Evolutionary conservation across 1,284 basidiomycete genomes (phyloP), one percentile per base, ranked within the genome.

Genomic region (Moniliella sp.): DNA sequence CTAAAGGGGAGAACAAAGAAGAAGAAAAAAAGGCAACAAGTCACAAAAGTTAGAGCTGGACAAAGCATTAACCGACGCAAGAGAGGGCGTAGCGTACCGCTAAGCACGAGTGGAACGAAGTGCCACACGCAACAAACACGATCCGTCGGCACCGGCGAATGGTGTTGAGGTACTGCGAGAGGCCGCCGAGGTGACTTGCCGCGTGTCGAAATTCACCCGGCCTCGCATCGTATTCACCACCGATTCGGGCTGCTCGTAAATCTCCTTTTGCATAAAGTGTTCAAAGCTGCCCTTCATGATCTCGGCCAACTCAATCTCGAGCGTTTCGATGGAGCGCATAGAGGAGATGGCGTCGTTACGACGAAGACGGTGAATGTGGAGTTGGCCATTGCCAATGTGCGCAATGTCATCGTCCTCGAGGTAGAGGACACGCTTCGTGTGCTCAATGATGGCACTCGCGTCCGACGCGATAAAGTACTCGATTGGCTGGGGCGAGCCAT

Each of bases 221-320:
- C 91, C 91, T 73, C 91, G 81, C 91, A 99, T 99, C 33, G 91
- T 99, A 72, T 99, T 99, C 65, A 97, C 83, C 47, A 97, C 91
- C 29, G 84, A 93, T 61, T 99, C 91, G 40, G 88, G 91, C 66
- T 99, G 91, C 63, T 99, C 91, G 70, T 91, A 97, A 58, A 97
- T 97, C 65, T 99, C 91, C 69, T 99, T 97, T 65, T 97, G 88
- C 91, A 99, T 97, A 65, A 99, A 99, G 65, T 91, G 86, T 62
- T 88, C 82, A 62, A 93, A 97, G 62, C 84, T 82, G 61, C 91
- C 91, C 72, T 97, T 97, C 91, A 97, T 97, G 68, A 99, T 97
- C 54, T 91, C 91, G 23, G 88, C 91, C 30, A 99, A 75, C 64
- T 99, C 91, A 54, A 97, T 77, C 66, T 97, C 91, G 55, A 99